Evolutionary conservation across 495 filamentous ascomycete species (phyloP), one percentile per base, ranked within the genome.

Genomic region (Aspergillus steynii): DNA sequence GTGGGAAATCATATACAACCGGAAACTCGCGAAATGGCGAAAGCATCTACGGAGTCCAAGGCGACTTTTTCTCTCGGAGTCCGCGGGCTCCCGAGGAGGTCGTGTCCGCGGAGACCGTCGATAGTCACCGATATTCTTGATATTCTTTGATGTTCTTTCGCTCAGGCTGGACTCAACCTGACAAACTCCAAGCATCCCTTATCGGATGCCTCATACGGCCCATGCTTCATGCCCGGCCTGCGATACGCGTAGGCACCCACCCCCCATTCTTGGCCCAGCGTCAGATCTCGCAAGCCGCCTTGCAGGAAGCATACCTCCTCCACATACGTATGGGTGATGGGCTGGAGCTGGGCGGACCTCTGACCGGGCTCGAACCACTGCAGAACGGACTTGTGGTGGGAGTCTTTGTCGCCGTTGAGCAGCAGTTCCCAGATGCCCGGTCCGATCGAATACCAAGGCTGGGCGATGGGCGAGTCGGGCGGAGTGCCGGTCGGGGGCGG

Each of bases 251-350:
- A 42, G 5, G 37, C 37, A 15, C 37, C 37, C 12, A 12, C 9
- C 9, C 65, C 54, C 69, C 69, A 71, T 5, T 64, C 12, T 32
- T 66, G 31, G 9, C 46, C 29, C 4, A 69, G 61, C n/a, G 58
- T 53, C 7, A 71, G 56, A 58, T 71, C 69, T 48, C 68, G 56
- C 34, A 71, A 50, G 20, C 64, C 61, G 5, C 69, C 69, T 20
- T 65, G 57, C n/a, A 71, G 26, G 29, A 65, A 65, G 47, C 67
- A 71, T 26, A 71, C 69, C 34, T 71, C 69, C 56, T 71, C 69
- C 25, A 61, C 59, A 55, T 62, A 71, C 12, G 69, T 53, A 34
- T 71, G 67, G 29, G 65, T 66, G 12, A 71, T 71, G 6, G 58
- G 62, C 7, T 60, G 47, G 15, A 28, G 53, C 20, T 64, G 58